Evolutionary conservation across 2,329 filamentous ascomycete species (phyloP).

Genomic region (Trichoderma arundinaceum): DNA sequence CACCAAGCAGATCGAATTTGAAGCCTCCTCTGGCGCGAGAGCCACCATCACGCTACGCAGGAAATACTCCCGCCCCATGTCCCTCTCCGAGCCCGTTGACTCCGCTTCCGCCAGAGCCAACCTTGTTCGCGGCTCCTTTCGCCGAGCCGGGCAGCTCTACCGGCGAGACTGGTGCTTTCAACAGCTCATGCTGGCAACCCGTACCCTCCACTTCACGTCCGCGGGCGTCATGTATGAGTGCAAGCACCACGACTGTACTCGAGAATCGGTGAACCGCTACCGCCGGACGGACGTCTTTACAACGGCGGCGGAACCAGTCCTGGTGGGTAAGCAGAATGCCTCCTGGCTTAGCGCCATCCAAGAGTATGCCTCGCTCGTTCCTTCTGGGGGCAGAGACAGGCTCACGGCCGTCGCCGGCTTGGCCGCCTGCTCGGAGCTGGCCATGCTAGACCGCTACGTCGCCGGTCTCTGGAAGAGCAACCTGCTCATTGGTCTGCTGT

Average conservation of each 20-base stretch:
- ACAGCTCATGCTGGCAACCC: slow-evolving; percentile 8
- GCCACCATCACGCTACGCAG: slow-evolving; percentile 15
- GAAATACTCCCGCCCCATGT: not conserved
- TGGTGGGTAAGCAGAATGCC: not conserved
- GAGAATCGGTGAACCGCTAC: not conserved
- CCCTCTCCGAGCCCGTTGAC: not conserved
- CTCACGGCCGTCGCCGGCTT: slow-evolving; percentile 12
- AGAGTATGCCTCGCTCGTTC: slow-evolving; percentile 11
- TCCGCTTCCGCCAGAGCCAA: not conserved
- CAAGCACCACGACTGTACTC: not conserved
- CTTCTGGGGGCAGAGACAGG: not conserved
- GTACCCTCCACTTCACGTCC: slow-evolving; percentile 1
- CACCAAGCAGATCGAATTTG: slow-evolving; percentile 12
- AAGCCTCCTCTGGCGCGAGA: slow-evolving; percentile 1
- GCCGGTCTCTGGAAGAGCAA: slow-evolving; percentile 22
- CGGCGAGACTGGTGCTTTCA: slow-evolving; percentile 16
- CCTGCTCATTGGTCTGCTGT: slow-evolving; percentile 22
- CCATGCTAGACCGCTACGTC: slow-evolving; percentile 1
- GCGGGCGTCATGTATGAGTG: slow-evolving; percentile 6
- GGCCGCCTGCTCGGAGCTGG: slow-evolving; percentile 2
- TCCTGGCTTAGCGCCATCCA: slow-evolving; percentile 18
- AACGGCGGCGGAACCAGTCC: not conserved
- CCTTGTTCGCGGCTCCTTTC: not conserved
- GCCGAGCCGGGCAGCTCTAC: slow-evolving; percentile 22
- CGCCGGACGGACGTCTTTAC: not conserved